Conservation (phyloP, 2,329 filamentous ascomycete genomes). For the Trichoderma asperellum region DNA sequence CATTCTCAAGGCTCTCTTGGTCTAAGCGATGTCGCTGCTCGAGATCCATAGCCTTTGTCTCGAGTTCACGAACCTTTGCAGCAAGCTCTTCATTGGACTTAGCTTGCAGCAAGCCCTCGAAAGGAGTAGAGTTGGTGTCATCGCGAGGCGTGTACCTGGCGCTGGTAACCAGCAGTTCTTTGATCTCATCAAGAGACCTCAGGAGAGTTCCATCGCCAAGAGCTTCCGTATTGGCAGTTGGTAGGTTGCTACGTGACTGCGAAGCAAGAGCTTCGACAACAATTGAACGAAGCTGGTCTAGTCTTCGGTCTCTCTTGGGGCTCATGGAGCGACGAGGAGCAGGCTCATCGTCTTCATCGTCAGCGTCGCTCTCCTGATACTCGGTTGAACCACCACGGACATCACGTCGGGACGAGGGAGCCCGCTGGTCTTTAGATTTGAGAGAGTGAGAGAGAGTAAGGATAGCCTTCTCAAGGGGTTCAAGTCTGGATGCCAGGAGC, state of each 20-base stretch:
- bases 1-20: conserved; percentile 54
- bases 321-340: conserved; percentile 70
- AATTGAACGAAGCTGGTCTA: conserved; percentile 78
- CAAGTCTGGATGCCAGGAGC: conserved; percentile 74
- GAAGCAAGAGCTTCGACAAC: conserved; percentile 73
- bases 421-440: conserved; percentile 58
- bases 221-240: conserved; percentile 37
- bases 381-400: conserved; percentile 73
- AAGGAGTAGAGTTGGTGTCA: background rate
- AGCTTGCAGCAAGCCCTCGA: conserved; percentile 35
- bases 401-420: conserved; percentile 60
- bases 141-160: conserved; percentile 14
- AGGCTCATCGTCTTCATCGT: conserved; percentile 86
- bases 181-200: conserved; percentile 69
- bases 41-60: conserved; percentile 62
- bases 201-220: conserved; percentile 57
- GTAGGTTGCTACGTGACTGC: conserved; percentile 51
- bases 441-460: conserved; percentile 74
- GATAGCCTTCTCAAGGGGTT: conserved; percentile 80
- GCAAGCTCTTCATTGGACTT: conserved; percentile 56
- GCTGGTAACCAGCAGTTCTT: conserved; percentile 48
- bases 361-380: conserved; percentile 80
- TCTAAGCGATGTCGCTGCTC: conserved; percentile 59
- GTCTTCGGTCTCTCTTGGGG: conserved; percentile 74
- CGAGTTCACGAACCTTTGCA: conserved; percentile 61